Evolutionary conservation across 805 yeast species (phyloP).

Genomic region (Cyberlindnera misumaiensis): DNA sequence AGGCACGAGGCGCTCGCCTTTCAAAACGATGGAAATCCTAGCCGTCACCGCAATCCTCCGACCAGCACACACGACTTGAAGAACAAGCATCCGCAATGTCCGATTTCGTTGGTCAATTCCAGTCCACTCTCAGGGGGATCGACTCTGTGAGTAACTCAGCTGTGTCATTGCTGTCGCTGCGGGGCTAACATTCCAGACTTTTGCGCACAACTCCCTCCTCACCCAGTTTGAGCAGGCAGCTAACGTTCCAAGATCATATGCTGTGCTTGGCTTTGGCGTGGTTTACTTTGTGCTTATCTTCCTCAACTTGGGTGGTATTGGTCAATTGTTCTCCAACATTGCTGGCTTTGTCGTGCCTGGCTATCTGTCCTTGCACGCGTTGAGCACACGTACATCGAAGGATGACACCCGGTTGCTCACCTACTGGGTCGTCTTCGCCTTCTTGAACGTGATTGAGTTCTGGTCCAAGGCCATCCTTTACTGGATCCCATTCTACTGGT

Average conservation of each 20-base stretch:
- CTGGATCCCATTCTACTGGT: conserved; percentile 96
- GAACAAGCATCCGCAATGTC: conserved; percentile 27
- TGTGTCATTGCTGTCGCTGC: background rate
- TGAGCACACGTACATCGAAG: conserved; percentile 56
- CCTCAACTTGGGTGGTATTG: conserved; percentile 89
- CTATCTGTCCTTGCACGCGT: conserved; percentile 78
- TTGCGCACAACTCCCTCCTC: conserved; percentile 17
- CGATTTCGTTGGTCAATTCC: conserved; percentile 39
- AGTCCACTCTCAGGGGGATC: conserved; percentile 38
- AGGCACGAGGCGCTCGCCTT: too few relatives aligned
- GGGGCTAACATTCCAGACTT: conserved; percentile 9
- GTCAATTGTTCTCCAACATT: conserved; percentile 86
- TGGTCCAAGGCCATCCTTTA: conserved; percentile 91
- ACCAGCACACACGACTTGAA: too few relatives aligned
- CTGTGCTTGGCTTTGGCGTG: conserved; percentile 56
- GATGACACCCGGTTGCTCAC: conserved; percentile 90
- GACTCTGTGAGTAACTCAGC: conserved; percentile 35
- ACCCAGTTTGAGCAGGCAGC: conserved; percentile 22
- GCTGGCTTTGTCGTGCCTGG: conserved; percentile 91
- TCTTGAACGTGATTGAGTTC: conserved; percentile 85
- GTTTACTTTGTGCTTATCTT: conserved; percentile 74
- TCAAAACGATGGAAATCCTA: too few relatives aligned
- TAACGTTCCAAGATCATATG: conserved; percentile 76
- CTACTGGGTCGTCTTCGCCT: conserved; percentile 98
- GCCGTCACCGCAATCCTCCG: too few relatives aligned